Evolutionary conservation across 371 early-diverging fungal genomes (phyloP).

Genomic region (Nematocida sp.): DNA sequence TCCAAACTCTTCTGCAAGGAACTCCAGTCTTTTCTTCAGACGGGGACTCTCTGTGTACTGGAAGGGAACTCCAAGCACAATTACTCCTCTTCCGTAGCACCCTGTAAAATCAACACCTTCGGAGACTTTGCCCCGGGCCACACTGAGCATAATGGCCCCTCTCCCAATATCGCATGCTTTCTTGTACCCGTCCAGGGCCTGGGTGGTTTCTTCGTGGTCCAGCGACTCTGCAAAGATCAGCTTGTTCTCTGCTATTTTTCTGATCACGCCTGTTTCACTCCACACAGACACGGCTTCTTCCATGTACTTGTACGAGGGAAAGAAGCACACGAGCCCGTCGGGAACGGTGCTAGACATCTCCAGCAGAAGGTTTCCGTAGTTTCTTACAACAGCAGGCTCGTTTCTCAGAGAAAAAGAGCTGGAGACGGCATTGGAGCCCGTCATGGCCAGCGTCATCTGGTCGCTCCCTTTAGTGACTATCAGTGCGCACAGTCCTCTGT

Average conservation of each 20-base stretch:
- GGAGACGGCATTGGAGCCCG: neutral
- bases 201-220: conserved; percentile 88
- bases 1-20: conserved; percentile 77
- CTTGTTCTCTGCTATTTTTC: conserved; percentile 84
- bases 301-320: conserved; percentile 96
- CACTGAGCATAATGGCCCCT: conserved; percentile 90
- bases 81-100: conserved; percentile 86
- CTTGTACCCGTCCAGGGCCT: conserved; percentile 87
- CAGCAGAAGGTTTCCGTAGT: conserved; percentile 90
- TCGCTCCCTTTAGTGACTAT: conserved; percentile 67
- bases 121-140: conserved; percentile 97
- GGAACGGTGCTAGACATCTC: conserved; percentile 86
- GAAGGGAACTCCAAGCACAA: conserved; percentile 93
- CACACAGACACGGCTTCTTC: conserved; percentile 93
- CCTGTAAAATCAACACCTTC: conserved; percentile 99
- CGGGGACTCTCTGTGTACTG: conserved; percentile 86
- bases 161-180: conserved; percentile 92
- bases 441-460: conserved; percentile 60
- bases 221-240: conserved; percentile 96
- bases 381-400: conserved; percentile 94
- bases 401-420: conserved; percentile 85
- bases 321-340: conserved; percentile 95
- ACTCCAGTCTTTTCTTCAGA: conserved; percentile 79
- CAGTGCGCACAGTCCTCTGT: conserved; percentile 83
- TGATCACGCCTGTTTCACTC: conserved; percentile 73